Evolutionary conservation across 345 rosid genomes (phyloP).

Genomic region (Pelargonium nanum): DNA sequence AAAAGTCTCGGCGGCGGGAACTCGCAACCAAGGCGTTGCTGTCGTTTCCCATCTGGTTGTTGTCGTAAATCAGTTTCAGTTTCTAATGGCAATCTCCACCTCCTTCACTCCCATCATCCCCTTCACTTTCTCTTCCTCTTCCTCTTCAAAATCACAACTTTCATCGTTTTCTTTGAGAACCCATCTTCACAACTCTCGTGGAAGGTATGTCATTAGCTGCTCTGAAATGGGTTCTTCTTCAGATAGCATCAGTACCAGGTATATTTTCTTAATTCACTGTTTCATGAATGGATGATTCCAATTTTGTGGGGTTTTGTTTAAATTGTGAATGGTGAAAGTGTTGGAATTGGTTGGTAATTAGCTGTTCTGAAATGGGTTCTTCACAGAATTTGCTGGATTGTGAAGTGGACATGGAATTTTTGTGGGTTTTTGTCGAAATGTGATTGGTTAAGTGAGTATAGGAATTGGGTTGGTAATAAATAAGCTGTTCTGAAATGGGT

Average conservation of each 20-base stretch:
- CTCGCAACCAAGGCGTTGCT: not conserved
- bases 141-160: slow-evolving; percentile 16
- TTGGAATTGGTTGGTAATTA: slow-evolving; percentile 14
- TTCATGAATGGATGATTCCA: not conserved
- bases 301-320: not conserved
- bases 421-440: not conserved
- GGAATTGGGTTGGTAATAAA: too few species aligned
- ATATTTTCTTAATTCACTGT: not conserved
- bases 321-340: slow-evolving; percentile 40
- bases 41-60: not conserved
- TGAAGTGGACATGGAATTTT: not conserved
- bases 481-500: too few species aligned
- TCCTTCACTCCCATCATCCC: slow-evolving; percentile 20
- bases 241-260: slow-evolving; percentile 44
- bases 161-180: slow-evolving; percentile 18
- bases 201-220: slow-evolving; percentile 32
- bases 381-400: not conserved
- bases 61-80: not conserved
- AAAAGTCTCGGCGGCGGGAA: slow-evolving; percentile 4
- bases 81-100: slow-evolving; percentile 41
- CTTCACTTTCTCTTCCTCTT: slow-evolving; percentile 21
- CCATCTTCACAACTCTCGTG: slow-evolving; percentile 17
- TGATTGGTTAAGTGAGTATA: not conserved
- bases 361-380: slow-evolving; percentile 40
- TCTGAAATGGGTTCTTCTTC: slow-evolving; percentile 37